These are phyloP conservation scores for Musa schizocarpa DNA, from an alignment of 176 grass and related monocot species.

Conservation along the genomic window DNA sequence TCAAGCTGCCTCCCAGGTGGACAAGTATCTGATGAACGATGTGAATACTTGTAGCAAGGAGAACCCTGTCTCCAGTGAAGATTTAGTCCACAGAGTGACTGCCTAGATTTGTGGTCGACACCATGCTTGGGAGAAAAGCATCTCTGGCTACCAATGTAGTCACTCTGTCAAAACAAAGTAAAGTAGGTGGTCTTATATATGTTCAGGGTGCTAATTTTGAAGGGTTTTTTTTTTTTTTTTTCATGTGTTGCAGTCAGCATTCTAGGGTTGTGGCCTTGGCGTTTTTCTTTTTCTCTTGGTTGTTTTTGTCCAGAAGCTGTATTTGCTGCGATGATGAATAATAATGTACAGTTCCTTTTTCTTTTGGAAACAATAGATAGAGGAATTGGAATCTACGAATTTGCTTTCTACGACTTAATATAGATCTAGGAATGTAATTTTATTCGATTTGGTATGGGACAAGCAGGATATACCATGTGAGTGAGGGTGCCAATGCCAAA, in stretches of 20 bases:
- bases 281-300: conserved; percentile 16
- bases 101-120: conserved; percentile 21
- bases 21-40: conserved; percentile 62
- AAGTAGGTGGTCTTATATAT: not conserved
- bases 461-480: too few species aligned
- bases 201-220: conserved; percentile 30
- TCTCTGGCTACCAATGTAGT: too few species aligned
- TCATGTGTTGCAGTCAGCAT: not conserved
- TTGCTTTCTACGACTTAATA: too few species aligned
- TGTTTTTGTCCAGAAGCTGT: conserved; percentile 7
- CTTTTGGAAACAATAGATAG: conserved; percentile 28
- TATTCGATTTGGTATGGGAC: too few species aligned
- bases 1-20: conserved; percentile 58
- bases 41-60: conserved; percentile 2
- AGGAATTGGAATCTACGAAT: not conserved
- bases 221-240: conserved; percentile 8
- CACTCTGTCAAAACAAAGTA: too few species aligned
- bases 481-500: too few species aligned
- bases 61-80: conserved; percentile 24
- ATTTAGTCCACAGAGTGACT: conserved; percentile 46
- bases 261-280: not conserved
- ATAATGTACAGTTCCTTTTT: conserved; percentile 53
- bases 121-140: too few species aligned
- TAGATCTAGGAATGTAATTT: too few species aligned
- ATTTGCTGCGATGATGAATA: conserved; percentile 33